phyloP scores from a whole-genome alignment of 2,329 filamentous ascomycete species.

The Juglanconis sp. region DNA sequence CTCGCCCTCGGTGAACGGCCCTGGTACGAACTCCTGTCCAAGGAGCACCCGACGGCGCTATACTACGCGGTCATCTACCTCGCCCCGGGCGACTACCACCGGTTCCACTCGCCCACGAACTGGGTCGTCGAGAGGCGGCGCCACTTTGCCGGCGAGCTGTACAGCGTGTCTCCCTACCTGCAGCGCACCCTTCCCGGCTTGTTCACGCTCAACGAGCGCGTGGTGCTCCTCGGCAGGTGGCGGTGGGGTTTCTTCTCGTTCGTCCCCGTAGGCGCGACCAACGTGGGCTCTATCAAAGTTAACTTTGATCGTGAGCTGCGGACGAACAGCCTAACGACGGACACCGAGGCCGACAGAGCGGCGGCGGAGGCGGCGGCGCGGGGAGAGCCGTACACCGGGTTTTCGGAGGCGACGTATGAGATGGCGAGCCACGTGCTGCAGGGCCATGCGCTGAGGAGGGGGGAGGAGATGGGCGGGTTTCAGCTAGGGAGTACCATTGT shows the following conservation, averaged over 20 bases:
- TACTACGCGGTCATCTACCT: slow-evolving; percentile 97
- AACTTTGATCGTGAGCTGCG: slow-evolving; percentile 95
- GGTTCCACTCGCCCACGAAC: slow-evolving; percentile 90
- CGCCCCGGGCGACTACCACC: slow-evolving; percentile 95
- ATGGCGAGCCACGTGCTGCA: slow-evolving; percentile 72
- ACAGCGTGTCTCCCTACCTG: slow-evolving; percentile 90
- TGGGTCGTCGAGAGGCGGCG: slow-evolving; percentile 94
- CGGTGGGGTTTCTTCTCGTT: slow-evolving; percentile 97
- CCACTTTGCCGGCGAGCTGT: slow-evolving; percentile 97
- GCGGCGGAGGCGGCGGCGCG: slow-evolving; percentile 73
- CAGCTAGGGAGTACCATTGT: slow-evolving; percentile 94
- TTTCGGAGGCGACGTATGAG: slow-evolving; percentile 85
- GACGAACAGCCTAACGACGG: slow-evolving; percentile 87
- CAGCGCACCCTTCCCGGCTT: slow-evolving; percentile 89
- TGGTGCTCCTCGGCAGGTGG: slow-evolving; percentile 91
- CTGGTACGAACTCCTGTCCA: slow-evolving; percentile 67
- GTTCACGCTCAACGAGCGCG: slow-evolving; percentile 94
- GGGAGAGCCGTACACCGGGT: slow-evolving; percentile 85
- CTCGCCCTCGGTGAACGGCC: slow-evolving; percentile 68
- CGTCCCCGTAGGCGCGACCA: slow-evolving; percentile 93
- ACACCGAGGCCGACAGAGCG: slow-evolving; percentile 84
- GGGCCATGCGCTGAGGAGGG: slow-evolving; percentile 78
- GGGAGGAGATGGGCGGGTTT: slow-evolving; percentile 98
- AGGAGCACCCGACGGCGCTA: slow-evolving; percentile 65
- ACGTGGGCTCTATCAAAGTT: slow-evolving; percentile 93